Evolutionary conservation across 2,329 filamentous ascomycete species (phyloP).

Genomic region (Macrophomina phaseolina): DNA sequence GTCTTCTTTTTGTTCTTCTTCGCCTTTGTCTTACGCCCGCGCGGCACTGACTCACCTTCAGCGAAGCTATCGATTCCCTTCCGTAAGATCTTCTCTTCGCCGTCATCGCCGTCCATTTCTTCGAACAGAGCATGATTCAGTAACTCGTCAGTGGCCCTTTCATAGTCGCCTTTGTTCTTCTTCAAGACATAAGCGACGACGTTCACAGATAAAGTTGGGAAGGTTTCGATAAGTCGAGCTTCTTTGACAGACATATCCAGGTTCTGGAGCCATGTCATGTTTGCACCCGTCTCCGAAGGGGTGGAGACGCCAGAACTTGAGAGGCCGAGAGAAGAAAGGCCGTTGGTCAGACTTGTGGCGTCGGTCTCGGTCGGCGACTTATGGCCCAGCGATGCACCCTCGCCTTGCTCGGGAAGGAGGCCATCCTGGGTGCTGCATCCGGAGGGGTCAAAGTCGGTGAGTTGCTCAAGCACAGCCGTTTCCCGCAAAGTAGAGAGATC

Average conservation of each 20-base stretch:
- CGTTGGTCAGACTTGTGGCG: conserved; percentile 55
- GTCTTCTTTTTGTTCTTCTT: conserved; percentile 50
- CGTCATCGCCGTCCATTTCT: conserved; percentile 62
- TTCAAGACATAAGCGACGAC: conserved; percentile 71
- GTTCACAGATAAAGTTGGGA: conserved; percentile 69
- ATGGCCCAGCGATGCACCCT: conserved; percentile 27
- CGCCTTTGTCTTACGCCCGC: conserved; percentile 50
- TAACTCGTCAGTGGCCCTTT: conserved; percentile 76
- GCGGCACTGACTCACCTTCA: conserved; percentile 56
- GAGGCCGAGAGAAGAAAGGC: conserved; percentile 47
- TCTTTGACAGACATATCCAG: conserved; percentile 62
- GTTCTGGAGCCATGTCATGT: conserved; percentile 39
- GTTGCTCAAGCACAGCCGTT: conserved; percentile 69
- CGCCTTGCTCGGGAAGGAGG: conserved; percentile 31
- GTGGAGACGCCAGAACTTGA: conserved; percentile 31
- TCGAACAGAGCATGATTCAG: conserved; percentile 80
- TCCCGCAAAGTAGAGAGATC: conserved; percentile 70
- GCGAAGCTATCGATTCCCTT: conserved; percentile 87
- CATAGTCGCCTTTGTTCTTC: conserved; percentile 70
- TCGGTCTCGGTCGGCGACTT: conserved; percentile 55
- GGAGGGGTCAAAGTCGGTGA: conserved; percentile 78
- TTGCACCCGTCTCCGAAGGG: background rate
- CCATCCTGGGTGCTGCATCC: conserved; percentile 62
- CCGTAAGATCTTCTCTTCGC: conserved; percentile 50
- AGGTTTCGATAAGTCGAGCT: conserved; percentile 69